Evolutionary conservation across 1,139 yeast genomes (phyloP).

Genomic region (Pichia sp.): DNA sequence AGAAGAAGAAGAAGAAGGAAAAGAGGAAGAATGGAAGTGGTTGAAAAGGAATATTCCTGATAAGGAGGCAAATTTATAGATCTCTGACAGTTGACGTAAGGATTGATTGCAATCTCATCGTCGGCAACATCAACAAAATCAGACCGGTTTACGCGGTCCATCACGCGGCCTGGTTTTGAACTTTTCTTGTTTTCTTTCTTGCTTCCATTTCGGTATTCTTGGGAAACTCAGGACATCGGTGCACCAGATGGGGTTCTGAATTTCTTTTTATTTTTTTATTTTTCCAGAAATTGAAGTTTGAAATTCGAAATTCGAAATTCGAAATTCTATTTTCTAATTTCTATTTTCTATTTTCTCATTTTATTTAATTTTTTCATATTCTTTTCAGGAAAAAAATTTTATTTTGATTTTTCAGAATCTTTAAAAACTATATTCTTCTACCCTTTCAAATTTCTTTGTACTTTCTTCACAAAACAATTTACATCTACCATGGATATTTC

Average conservation of each 20-base stretch:
- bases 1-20: not conserved
- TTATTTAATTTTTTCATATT: not conserved
- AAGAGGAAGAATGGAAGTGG: not conserved
- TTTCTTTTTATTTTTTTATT: not conserved
- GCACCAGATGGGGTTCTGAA: too few relatives aligned
- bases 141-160: not conserved
- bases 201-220: too few relatives aligned
- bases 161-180: not conserved
- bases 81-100: not conserved
- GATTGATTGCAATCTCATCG: not conserved
- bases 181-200: too few relatives aligned
- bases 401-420: not conserved
- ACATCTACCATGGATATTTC: conserved; percentile 71
- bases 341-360: not conserved
- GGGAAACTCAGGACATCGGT: not conserved
- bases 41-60: not conserved
- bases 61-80: not conserved
- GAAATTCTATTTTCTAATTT: too few relatives aligned
- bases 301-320: too few relatives aligned
- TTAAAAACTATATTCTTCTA: too few relatives aligned
- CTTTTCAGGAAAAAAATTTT: not conserved
- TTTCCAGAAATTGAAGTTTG: too few relatives aligned
- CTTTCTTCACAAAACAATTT: not conserved
- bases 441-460: not conserved
- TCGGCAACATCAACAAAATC: not conserved